Conservation (phyloP, 192 early-diverging fungal species). For the Coemansia interrupta region DNA sequence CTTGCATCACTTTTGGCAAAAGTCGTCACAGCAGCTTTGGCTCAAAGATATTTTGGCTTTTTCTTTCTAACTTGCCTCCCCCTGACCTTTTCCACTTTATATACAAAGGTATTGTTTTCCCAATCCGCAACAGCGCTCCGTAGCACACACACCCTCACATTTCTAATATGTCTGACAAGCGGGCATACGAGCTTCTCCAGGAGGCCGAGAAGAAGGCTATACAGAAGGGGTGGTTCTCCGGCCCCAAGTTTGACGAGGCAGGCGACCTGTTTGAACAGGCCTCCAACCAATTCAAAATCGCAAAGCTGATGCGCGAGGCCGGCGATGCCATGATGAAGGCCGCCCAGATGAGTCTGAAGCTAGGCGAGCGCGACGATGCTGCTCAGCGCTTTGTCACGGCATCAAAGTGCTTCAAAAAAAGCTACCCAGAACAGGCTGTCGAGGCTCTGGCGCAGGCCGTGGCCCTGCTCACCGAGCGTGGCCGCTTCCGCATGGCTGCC, state of each 20-base stretch:
- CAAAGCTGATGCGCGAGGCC: constrained; percentile 87
- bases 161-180: constrained; percentile 26
- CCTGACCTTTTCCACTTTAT: neutral
- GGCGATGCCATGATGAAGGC: constrained; percentile 90
- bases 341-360: constrained; percentile 71
- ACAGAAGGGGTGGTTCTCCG: constrained; percentile 63
- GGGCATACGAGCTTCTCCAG: constrained; percentile 54
- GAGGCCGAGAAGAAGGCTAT: constrained; percentile 71
- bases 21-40: too few species aligned
- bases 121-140: neutral
- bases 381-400: constrained; percentile 79
- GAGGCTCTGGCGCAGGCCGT: constrained; percentile 73
- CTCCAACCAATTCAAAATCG: constrained; percentile 88
- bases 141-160: neutral
- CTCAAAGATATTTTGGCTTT: too few species aligned
- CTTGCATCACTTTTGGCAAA: neutral
- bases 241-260: constrained; percentile 92
- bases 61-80: neutral
- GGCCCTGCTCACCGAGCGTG: constrained; percentile 73
- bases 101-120: neutral
- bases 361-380: constrained; percentile 83
- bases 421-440: constrained; percentile 75
- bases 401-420: constrained; percentile 87
- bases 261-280: constrained; percentile 89
- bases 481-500: constrained; percentile 87